Percentiles rank a stretch among this genome's conserved stretches.
Evolutionary conservation across 345 rosid species (phyloP).

Genomic region (Anacardium occidentale): DNA sequence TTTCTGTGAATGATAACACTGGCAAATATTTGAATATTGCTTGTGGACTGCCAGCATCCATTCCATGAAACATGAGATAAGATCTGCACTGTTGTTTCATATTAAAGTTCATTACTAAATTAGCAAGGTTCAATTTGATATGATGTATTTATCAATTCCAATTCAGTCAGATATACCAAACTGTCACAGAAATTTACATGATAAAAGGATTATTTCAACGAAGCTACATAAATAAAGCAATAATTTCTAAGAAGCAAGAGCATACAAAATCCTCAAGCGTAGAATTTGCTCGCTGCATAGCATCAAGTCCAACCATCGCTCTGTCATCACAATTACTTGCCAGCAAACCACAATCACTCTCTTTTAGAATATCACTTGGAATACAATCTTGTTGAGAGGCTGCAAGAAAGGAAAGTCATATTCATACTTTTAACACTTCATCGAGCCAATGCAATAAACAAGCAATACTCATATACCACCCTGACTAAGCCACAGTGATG

Average conservation of each 20-base stretch:
- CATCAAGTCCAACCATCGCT: conserved; percentile 65
- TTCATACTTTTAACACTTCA: not conserved
- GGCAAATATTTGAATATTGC: conserved; percentile 67
- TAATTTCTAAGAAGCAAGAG: not conserved
- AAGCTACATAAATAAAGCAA: not conserved
- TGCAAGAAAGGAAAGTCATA: conserved; percentile 10
- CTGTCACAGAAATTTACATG: not conserved
- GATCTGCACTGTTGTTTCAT: conserved; percentile 74
- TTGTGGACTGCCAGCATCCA: conserved; percentile 59
- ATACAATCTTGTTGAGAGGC: conserved; percentile 22
- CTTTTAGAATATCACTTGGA: conserved; percentile 19
- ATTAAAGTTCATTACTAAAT: not conserved
- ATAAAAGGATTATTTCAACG: not conserved
- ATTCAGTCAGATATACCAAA: not conserved
- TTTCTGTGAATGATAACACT: conserved; percentile 69
- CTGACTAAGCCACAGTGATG: conserved; percentile 35
- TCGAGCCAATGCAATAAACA: not conserved
- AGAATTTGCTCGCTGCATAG: conserved; percentile 90
- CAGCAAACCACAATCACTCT: conserved; percentile 6
- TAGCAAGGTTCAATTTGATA: not conserved
- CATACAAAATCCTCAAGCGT: conserved; percentile 91
- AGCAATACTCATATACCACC: not conserved
- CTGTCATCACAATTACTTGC: conserved; percentile 22
- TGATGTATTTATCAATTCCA: not conserved
- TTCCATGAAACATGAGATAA: conserved; percentile 86